These are phyloP conservation scores for Diaporthe sp. DNA, from an alignment of 2,329 filamentous ascomycete genomes.

Conservation along the genomic window DNA sequence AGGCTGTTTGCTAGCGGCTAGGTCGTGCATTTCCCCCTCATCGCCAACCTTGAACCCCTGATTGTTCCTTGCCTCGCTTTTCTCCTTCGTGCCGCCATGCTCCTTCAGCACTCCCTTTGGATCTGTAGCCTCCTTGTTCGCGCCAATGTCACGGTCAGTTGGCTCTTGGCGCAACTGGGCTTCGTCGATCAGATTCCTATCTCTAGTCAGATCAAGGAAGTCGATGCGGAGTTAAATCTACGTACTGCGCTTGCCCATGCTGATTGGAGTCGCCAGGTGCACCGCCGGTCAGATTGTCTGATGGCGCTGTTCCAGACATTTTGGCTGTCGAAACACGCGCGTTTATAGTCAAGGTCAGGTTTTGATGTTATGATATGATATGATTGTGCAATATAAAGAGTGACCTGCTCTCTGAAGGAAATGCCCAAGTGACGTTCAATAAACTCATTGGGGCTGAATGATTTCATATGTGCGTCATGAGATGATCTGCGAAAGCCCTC, in stretches of 20 bases:
- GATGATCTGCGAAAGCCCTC: slow-evolving; percentile 13
- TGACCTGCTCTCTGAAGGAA: background rate
- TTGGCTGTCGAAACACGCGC: background rate
- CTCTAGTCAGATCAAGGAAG: background rate
- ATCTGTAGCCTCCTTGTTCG: slow-evolving; percentile 22
- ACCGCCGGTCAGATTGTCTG: background rate
- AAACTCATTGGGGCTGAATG: background rate
- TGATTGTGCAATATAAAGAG: background rate
- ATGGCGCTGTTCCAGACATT: slow-evolving; percentile 3
- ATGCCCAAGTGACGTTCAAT: background rate
- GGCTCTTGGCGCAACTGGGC: slow-evolving; percentile 31
- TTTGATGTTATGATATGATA: background rate
- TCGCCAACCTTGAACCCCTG: slow-evolving; percentile 22
- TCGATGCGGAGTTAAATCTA: background rate
- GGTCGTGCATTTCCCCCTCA: slow-evolving; percentile 18
- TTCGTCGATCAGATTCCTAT: slow-evolving; percentile 28
- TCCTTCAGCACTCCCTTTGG: slow-evolving; percentile 3
- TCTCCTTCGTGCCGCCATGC: background rate
- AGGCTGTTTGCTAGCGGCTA: slow-evolving; percentile 9
- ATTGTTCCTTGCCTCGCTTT: background rate
- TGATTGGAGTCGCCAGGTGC: background rate
- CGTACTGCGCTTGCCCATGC: slow-evolving; percentile 17
- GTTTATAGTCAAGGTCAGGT: fast-evolving
- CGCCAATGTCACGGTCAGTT: slow-evolving; percentile 27
- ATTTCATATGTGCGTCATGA: slow-evolving; percentile 26